Evolutionary conservation across 129 eudicot genomes (phyloP).

Genomic region (Centella asiatica): DNA sequence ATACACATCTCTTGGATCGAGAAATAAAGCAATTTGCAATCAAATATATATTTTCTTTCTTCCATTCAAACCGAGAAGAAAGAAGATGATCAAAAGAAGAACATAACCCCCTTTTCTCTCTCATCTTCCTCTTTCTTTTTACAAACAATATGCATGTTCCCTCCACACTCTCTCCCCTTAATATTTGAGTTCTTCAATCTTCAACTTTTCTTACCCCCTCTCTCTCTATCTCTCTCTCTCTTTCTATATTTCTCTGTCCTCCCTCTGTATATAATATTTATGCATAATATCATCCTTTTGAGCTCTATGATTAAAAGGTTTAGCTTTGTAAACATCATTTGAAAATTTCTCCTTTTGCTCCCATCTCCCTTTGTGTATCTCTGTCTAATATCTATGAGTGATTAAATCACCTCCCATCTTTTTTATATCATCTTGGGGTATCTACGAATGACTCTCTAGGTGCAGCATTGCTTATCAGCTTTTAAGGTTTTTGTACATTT

Average conservation of each 20-base stretch:
- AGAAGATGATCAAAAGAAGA: neutral
- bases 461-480: neutral
- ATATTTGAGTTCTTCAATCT: slow-evolving; percentile 2
- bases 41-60: neutral
- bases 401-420: neutral
- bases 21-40: slow-evolving; percentile 3
- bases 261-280: neutral
- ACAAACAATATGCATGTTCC: neutral
- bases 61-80: neutral
- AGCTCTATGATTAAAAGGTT: neutral
- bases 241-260: neutral
- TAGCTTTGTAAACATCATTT: slow-evolving; percentile 4
- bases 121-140: too few species aligned
- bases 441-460: neutral
- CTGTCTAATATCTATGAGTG: neutral
- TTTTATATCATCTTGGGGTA: slow-evolving; percentile 1
- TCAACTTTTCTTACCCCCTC: neutral
- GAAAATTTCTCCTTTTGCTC: neutral
- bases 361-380: neutral
- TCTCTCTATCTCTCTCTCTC: neutral
- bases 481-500: neutral
- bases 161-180: neutral
- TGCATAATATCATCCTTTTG: neutral
- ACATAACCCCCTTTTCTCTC: neutral
- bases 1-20: slow-evolving; percentile 13